Base-by-base conservation (phyloP, 2,329 filamentous ascomycete genomes). In the Aspergillus flavus region DNA sequence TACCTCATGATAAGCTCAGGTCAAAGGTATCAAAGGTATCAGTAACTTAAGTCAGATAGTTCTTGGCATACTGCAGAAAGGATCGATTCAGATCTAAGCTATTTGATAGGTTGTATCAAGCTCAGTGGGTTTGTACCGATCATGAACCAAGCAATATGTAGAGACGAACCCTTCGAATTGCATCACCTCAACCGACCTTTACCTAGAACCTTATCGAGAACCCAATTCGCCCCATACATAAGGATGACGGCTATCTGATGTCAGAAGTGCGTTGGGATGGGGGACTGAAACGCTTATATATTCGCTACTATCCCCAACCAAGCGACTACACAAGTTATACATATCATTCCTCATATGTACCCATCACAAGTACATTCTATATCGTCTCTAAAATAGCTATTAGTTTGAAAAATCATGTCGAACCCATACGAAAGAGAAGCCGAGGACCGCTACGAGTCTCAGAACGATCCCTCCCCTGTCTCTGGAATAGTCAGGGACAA, bases 381-480 rank as follows among this genome's bases (percentile, higher is more conserved):
- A 36, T 36, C 14, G 6, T 16, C 14, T 36, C 16, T 16, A 16
- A 36, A 5, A 36, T 36, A 4, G 34, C 14, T 16, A 11, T 5
- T 43, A 21, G 19, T 21, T 43, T 21, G 16, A 43, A 14, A 9
- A 52, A 52, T 10, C 19, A 75, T 72, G 71, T 68, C 71, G 23
- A 70, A 62, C 63, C 65, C 54, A 7, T 30, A 32, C 19, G 70
- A 73, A 63, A 68, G 70, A 67, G 65, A 69, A 62, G 73, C 69
- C 34, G 72, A 76, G 57, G 72, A 74, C 59, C 45, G 9, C 32
- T 75, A 74, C 63, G 73, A 75, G 65, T 58, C 43, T 9, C 64
- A 73, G 57, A 73, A 73, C 55, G 73, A 75, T 57, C 10, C 64
- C n/a, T 68, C 69, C 7, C 71, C 72, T 4, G 66, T 75, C 39